These are phyloP conservation scores for Xanthoconium separans DNA, from an alignment of 1,284 basidiomycete genomes.

Conservation along the genomic window DNA sequence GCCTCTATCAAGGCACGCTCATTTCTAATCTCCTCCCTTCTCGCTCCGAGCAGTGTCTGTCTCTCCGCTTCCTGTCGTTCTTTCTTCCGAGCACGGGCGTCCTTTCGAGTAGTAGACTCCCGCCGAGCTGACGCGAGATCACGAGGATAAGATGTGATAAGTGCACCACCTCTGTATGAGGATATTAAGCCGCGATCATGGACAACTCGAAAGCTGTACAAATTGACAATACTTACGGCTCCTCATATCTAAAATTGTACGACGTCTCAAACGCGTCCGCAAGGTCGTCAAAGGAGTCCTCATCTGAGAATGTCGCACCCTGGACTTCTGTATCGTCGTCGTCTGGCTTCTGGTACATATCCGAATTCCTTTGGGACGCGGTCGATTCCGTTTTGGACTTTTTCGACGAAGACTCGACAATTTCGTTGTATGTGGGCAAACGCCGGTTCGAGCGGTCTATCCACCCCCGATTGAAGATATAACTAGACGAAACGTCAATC, in stretches of 20 bases:
- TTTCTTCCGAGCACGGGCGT: constrained; percentile 74
- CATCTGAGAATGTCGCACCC: constrained; percentile 37
- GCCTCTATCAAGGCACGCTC: constrained; percentile 52
- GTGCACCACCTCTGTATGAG: constrained; percentile 57
- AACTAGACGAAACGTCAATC: constrained; percentile 48
- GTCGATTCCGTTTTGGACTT: constrained; percentile 30
- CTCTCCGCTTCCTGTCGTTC: constrained; percentile 80
- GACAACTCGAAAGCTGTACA: background rate
- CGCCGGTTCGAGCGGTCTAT: constrained; percentile 74
- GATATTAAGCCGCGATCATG: background rate
- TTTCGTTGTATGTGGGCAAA: constrained; percentile 82
- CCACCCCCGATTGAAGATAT: constrained; percentile 95
- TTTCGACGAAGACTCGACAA: constrained; percentile 45
- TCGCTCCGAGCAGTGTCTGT: constrained; percentile 76
- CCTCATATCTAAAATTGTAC: constrained; percentile 96
- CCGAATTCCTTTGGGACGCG: constrained; percentile 26
- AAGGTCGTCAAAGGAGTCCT: constrained; percentile 68
- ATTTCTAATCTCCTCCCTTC: constrained; percentile 73
- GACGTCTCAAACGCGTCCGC: constrained; percentile 75
- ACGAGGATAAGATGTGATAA: constrained; percentile 82
- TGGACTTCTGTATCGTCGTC: constrained; percentile 31
- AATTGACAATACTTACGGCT: constrained; percentile 60
- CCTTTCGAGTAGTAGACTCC: constrained; percentile 77
- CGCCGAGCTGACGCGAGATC: constrained; percentile 73
- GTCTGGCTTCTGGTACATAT: constrained; percentile 23